phyloP scores from a whole-genome alignment of 2,329 filamentous ascomycete genomes.

The Taxawa tesnikishii region DNA sequence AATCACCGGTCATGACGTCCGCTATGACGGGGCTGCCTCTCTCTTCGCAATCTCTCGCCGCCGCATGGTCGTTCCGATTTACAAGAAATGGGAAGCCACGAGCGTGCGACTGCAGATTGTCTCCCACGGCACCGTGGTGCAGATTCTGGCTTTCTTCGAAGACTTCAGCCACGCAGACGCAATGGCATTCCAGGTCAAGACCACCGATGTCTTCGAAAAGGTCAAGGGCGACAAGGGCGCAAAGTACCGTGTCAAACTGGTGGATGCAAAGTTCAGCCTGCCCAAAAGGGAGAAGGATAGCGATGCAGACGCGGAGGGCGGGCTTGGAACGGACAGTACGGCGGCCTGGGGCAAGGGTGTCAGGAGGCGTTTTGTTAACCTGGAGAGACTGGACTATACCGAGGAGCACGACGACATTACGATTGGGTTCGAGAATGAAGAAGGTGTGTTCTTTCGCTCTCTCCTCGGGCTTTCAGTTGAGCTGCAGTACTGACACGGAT shows the following conservation, averaged over 20 bases:
- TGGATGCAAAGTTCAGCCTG: constrained; percentile 83
- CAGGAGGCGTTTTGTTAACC: constrained; percentile 63
- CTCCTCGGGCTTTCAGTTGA: background rate
- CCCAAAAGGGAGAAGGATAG: constrained; percentile 45
- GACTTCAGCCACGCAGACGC: constrained; percentile 77
- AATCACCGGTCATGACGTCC: constrained; percentile 66
- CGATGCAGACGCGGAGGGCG: constrained; percentile 37
- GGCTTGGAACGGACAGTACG: no score
- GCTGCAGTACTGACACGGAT: background rate
- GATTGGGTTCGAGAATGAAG: constrained; percentile 69
- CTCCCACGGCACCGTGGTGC: constrained; percentile 57
- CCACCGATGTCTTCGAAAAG: constrained; percentile 69
- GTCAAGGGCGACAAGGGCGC: constrained; percentile 24
- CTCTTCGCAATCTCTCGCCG: constrained; percentile 67
- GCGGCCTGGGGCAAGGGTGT: constrained; percentile 40
- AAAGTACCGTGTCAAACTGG: constrained; percentile 60
- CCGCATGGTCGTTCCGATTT: constrained; percentile 74
- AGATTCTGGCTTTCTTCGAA: constrained; percentile 77
- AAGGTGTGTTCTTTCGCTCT: constrained; percentile 18
- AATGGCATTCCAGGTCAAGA: constrained; percentile 79
- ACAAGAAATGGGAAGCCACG: constrained; percentile 88
- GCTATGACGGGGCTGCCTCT: constrained; percentile 41
- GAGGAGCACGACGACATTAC: constrained; percentile 88
- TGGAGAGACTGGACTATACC: constrained; percentile 80
- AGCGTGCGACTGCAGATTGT: constrained; percentile 71